Evolutionary conservation across 345 rosid species (phyloP), one percentile per base, ranked within the genome.

Genomic region (Hypericum perforatum): DNA sequence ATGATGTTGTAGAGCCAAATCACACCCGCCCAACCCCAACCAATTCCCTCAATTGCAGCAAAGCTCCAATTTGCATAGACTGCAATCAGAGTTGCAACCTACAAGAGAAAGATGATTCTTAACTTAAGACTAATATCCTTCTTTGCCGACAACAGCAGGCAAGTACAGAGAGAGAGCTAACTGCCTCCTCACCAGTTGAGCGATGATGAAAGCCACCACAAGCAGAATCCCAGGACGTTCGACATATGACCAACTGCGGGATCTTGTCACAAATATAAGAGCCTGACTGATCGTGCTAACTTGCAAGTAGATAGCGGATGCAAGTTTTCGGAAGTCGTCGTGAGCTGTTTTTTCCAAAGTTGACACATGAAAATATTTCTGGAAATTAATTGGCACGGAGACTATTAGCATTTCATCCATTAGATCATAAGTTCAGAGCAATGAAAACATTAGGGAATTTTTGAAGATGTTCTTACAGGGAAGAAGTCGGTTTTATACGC

Each of bases 11-110:
- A 92, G 42, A 92, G 91, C 98, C 98, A 92, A 61, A 92, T 82
- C 45, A 92, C 97, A 9, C 96, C 98, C 7, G 98, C 98, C 98
- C 98, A 92, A 57, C 96, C 95, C 98, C 98, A 92, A 43, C 97
- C 98, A n/a, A 92, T 92, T 29, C 98, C 98, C 74, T 88, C 91
- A 16, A 92, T 88, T 0, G 94, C 98, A 54, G 97, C 90, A 66
- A 92, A 92, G 66, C 83, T 75, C 97, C 95, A 92, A 54, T 61
- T 85, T 9, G 98, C 98, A 52, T 92, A 88, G 13, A 92, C 98
- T 9, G 97, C 98, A 70, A 88, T 88, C 47, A 92, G 73, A 37
- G 98, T 92, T 45, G 98, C 98, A 65, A 88, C 76, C 98, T 92
- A 73, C 61, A 51, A n/a, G 68, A 11, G 6, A 6, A 60, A 49